Percentiles rank a stretch among this genome's conserved stretches.
phyloP scores from a whole-genome alignment of 2,329 filamentous ascomycete species.

The Trichoderma afroharzianum region DNA sequence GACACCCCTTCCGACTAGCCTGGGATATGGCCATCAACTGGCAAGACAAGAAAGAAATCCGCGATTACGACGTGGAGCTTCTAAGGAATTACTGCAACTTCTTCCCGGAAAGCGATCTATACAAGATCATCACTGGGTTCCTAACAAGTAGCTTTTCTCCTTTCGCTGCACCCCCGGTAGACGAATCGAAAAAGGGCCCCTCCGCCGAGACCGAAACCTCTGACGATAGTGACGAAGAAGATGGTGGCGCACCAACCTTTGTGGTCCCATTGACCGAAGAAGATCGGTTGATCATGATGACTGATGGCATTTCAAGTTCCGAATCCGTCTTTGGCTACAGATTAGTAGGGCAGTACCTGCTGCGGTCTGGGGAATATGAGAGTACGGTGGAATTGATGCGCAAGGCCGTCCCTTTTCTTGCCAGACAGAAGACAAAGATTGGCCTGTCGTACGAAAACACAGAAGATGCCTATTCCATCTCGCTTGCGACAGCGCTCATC shows the following conservation, averaged over 20 bases:
- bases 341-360: slow-evolving; percentile 77
- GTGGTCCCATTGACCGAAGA: slow-evolving; percentile 64
- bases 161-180: slow-evolving; percentile 52
- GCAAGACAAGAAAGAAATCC: slow-evolving; percentile 71
- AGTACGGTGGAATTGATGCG: slow-evolving; percentile 75
- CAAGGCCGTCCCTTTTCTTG: slow-evolving; percentile 62
- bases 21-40: slow-evolving; percentile 92
- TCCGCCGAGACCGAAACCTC: slow-evolving; percentile 34
- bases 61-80: slow-evolving; percentile 74
- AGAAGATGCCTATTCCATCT: slow-evolving; percentile 69
- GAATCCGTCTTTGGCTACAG: slow-evolving; percentile 80
- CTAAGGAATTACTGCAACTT: slow-evolving; percentile 76
- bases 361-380: slow-evolving; percentile 81
- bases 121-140: slow-evolving; percentile 77
- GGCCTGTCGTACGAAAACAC: slow-evolving; percentile 68
- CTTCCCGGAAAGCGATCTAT: slow-evolving; percentile 80
- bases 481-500: slow-evolving; percentile 82
- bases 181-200: slow-evolving; percentile 21
- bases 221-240: slow-evolving; percentile 57
- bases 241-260: slow-evolving; percentile 51
- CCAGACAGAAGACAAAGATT: slow-evolving; percentile 59
- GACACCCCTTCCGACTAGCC: slow-evolving; percentile 81
- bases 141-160: slow-evolving; percentile 80
- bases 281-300: slow-evolving; percentile 78
- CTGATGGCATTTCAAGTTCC: slow-evolving; percentile 62